Base-by-base conservation (phyloP, 148 eudicot species). In the Arctostaphylos glauca region DNA sequence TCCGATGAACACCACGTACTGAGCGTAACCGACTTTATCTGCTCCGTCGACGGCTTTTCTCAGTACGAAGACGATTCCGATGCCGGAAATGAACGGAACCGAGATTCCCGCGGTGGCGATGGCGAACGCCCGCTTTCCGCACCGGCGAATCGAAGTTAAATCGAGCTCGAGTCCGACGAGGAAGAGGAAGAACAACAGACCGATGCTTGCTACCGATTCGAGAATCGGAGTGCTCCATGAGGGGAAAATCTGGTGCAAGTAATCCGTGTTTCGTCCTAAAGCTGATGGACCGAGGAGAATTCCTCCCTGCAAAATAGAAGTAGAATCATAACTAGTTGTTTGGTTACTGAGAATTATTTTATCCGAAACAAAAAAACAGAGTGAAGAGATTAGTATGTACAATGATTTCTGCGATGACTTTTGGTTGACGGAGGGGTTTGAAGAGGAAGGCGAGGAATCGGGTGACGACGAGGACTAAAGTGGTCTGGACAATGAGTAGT, bases 361-460 rank as follows among this genome's bases (percentile, higher is more conserved):
- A n/a, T n/a, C n/a, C n/a, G 9, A 8, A 1, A 12, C 12, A 4
- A 10, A 13, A 3, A 14, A 3, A 52, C 0, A 23, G 46, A 23
- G 3, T 2, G 41, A 21, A 13, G 9, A 50, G 53, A 55, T 52
- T 25, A 38, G 15, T 13, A 84, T 84, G 0, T 86, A 89, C 91
- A 19, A 85, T 60, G 21, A 89, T 89, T 81, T 89, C 91, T 0
- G 91, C 90, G 13, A 89, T 81, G 83, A 89, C 91, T 87, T 84
- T 87, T 25, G 91, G 91, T 25, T 89, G 91, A 15, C 91, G 91
- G 76, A 89, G 87, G 52, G 91, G 91, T 64, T 86, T 89, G 82
- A 89, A 64, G 21, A 89, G 85, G 83, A 89, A 67, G 76, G 85
- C 84, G 52, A 89, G 86, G 56, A 80, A 81, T 50, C 91, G 88